These are phyloP conservation scores for Venturia aucupariae DNA, from an alignment of 2,329 filamentous ascomycete species.

Conservation along the genomic window DNA sequence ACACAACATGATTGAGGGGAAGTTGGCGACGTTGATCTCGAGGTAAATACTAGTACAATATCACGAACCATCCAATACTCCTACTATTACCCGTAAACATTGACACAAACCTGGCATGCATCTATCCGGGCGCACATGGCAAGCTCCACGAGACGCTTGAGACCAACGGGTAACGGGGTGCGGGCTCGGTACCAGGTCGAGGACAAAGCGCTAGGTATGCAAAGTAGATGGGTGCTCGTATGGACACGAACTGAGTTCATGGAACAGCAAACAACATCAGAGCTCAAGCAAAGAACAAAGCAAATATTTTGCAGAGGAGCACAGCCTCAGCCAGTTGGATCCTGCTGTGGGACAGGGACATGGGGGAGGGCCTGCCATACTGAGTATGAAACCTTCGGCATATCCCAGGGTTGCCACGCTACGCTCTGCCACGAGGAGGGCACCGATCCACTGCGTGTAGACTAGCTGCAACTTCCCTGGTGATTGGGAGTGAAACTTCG, in stretches of 20 bases:
- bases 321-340: slow-evolving; percentile 1
- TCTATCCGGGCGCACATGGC: slow-evolving; percentile 3
- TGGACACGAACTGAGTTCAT: background rate
- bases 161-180: background rate
- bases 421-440: slow-evolving; percentile 1
- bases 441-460: background rate
- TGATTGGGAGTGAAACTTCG: slow-evolving; percentile 4
- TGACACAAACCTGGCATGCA: background rate
- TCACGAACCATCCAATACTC: too few species aligned
- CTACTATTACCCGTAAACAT: too few species aligned
- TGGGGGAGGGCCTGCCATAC: background rate
- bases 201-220: background rate
- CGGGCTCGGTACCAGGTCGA: slow-evolving; percentile 1
- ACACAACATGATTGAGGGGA: background rate
- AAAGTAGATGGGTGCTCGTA: background rate
- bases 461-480: background rate
- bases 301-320: background rate
- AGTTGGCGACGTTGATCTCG: background rate
- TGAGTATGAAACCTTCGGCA: slow-evolving; percentile 1
- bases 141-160: background rate
- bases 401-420: slow-evolving; percentile 4
- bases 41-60: too few species aligned
- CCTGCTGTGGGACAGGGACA: background rate
- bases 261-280: background rate
- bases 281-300: background rate